phyloP scores from a whole-genome alignment of 2,329 filamentous ascomycete genomes.

The Alternaria tenuissima region DNA sequence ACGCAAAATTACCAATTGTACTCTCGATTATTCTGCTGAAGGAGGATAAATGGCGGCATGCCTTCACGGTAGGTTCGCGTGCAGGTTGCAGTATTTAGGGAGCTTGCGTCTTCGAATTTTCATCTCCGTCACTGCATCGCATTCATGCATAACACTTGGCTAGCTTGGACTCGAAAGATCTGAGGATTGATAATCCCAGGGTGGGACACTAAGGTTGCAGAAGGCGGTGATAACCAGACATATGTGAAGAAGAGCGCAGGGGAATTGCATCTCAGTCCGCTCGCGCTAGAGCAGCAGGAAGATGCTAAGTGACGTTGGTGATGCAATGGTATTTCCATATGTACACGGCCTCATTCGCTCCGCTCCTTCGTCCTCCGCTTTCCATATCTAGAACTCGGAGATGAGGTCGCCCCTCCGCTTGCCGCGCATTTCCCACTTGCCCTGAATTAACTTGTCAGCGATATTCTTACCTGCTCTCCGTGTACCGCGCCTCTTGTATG shows the following conservation, averaged over 20 bases:
- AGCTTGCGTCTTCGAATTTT: background rate
- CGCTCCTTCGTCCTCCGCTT: background rate
- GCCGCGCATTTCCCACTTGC: slow-evolving; percentile 82
- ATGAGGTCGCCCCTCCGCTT: slow-evolving; percentile 91
- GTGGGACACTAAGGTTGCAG: background rate
- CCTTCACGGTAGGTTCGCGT: background rate
- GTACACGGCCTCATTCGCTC: slow-evolving; percentile 13
- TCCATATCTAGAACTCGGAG: slow-evolving; percentile 70
- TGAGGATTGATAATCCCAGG: background rate
- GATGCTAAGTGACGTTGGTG: background rate
- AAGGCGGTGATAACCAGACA: background rate
- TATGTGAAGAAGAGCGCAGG: background rate
- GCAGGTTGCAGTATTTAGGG: background rate
- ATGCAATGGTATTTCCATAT: slow-evolving; percentile 18
- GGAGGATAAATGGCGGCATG: background rate
- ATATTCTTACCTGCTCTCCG: background rate
- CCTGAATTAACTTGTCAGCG: slow-evolving; percentile 61
- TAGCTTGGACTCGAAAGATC: background rate
- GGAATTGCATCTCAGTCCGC: background rate
- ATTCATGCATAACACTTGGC: background rate
- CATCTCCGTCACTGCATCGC: background rate
- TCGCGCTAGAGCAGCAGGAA: background rate
- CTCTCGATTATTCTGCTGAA: background rate
- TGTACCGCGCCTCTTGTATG: slow-evolving; percentile 20
- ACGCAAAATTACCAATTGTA: background rate